Base-by-base conservation (phyloP, 768 basidiomycete genomes). In the Psilocybe azurescens region DNA sequence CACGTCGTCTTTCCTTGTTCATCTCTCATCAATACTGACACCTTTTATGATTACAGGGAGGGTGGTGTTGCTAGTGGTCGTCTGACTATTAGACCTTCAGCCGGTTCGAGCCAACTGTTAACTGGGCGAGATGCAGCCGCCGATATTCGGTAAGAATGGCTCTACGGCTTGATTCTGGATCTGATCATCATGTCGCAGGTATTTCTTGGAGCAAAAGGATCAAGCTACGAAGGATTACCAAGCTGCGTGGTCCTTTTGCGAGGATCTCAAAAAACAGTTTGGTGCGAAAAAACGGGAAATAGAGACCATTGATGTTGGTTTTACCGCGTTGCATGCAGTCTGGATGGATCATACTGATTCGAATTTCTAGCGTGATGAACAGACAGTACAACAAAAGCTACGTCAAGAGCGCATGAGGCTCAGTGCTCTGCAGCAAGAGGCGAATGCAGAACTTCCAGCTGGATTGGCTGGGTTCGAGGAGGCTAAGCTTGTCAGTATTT, bases 371-470 rank as follows among this genome's bases (percentile, higher is more conserved):
- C 46, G 36, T 8, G 66, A 76, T 56, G 77, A 75, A 30, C 63
- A 50, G 48, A 44, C 53, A 3, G 72, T 77, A 24, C 69, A 77
- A 50, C 53, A 67, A 1, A 49, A 61, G 3, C 46, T 69, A 16
- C 67, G 74, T 39, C 51, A 51, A 5, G 77, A 79, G 32, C 86
- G 79, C 69, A 36, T 62, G 6, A 66, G 63, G 1, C 73, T 84
- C 44, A 67, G 69, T 32, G 73, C 74, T 20, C 69, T 90, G 16
- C 83, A 88, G 63, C 76, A 82, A 38, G 89, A 90, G 63, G 81
- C 82, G 11, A 90, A 89, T 59, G 89, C 91, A 18, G 89, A 90
- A 11, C 76, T 89, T 71, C 89, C 90, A 1, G 84, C 83, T 6
- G 82, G 83, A 66, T 78, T 91, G n/a, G 77, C 82, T 20, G 83